A percentile compares a stretch with the other conserved stretches of the same genome.
Conservation (phyloP, 164 flowering plant species). For the Santalum album region DNA sequence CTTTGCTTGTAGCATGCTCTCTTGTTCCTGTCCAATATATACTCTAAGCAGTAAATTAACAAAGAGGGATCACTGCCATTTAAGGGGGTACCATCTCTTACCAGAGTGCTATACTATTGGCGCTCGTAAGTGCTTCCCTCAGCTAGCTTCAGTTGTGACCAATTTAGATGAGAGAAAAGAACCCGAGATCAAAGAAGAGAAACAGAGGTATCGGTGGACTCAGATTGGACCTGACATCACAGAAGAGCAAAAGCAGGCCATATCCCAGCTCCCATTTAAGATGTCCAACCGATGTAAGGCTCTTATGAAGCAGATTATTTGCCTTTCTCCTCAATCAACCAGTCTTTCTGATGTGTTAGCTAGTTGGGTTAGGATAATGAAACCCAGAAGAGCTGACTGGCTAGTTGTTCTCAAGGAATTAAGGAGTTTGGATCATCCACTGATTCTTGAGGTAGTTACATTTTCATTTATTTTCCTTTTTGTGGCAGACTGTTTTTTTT, state of each 20-base stretch:
- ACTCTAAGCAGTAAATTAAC: conserved; percentile 1
- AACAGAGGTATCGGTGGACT: conserved; percentile 45
- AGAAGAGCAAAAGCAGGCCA: conserved; percentile 42
- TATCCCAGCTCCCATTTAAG: conserved; percentile 46
- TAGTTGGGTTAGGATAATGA: conserved; percentile 74
- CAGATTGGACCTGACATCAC: conserved; percentile 34
- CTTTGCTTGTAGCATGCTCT: conserved; percentile 1
- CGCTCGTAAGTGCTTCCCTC: background rate
- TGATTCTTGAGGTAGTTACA: conserved; percentile 45
- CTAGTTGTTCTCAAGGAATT: conserved; percentile 65
- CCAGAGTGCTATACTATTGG: conserved; percentile 1
- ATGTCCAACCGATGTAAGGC: conserved; percentile 75
- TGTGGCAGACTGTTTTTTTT: too few relatives aligned
- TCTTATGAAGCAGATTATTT: conserved; percentile 63
- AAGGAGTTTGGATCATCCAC: conserved; percentile 41
- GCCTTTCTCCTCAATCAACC: conserved; percentile 29
- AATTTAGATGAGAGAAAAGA: conserved; percentile 12
- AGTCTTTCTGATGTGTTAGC: conserved; percentile 38
- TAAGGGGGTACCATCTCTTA: background rate
- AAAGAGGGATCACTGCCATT: conserved; percentile 1
- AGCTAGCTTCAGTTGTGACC: background rate
- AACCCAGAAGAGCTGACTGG: conserved; percentile 87
- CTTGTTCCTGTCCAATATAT: conserved; percentile 7
- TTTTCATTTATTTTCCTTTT: too few relatives aligned
- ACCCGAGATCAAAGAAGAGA: conserved; percentile 11